Conservation (phyloP, 768 basidiomycete genomes). For the Sarcodon aspratus region DNA sequence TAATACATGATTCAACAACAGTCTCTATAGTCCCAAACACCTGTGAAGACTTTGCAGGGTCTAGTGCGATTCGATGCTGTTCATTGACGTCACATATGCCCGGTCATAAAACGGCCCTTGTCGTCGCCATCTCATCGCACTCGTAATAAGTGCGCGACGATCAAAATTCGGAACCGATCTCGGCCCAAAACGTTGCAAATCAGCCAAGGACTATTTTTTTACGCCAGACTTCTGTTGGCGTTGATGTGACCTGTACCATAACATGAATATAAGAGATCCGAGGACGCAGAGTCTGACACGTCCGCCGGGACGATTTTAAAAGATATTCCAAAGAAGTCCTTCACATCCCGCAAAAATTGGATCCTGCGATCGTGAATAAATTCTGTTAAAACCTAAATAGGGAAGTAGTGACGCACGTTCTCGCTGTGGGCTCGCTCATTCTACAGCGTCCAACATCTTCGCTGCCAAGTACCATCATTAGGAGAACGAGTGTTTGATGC, state of each 20-base stretch:
- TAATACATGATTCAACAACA: too few relatives aligned
- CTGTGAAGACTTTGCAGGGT: too few relatives aligned
- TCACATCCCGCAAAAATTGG: slow-evolving; percentile 81
- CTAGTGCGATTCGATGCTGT: too few relatives aligned
- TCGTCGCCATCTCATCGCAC: too few relatives aligned
- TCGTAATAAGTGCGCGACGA: too few relatives aligned
- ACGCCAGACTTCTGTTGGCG: slow-evolving; percentile 68
- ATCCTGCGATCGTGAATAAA: slow-evolving; percentile 40
- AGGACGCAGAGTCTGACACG: slow-evolving; percentile 33
- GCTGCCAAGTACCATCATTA: slow-evolving; percentile 93
- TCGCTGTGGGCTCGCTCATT: slow-evolving; percentile 72
- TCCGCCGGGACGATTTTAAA: slow-evolving; percentile 79
- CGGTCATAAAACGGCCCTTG: too few relatives aligned
- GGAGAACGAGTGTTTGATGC: slow-evolving; percentile 76
- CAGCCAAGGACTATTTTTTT: slow-evolving; percentile 3
- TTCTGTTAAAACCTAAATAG: background rate
- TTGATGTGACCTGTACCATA: slow-evolving; percentile 91
- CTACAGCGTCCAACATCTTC: slow-evolving; percentile 90
- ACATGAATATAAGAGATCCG: slow-evolving; percentile 75
- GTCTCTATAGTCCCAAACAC: too few relatives aligned
- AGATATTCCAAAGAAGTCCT: slow-evolving; percentile 76
- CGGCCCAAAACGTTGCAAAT: too few relatives aligned
- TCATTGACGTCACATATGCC: too few relatives aligned
- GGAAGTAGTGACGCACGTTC: slow-evolving; percentile 37
- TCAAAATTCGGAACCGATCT: too few relatives aligned